phyloP scores from a whole-genome alignment of 2,329 filamentous ascomycete genomes.

The Calonectria hawksworthii region DNA sequence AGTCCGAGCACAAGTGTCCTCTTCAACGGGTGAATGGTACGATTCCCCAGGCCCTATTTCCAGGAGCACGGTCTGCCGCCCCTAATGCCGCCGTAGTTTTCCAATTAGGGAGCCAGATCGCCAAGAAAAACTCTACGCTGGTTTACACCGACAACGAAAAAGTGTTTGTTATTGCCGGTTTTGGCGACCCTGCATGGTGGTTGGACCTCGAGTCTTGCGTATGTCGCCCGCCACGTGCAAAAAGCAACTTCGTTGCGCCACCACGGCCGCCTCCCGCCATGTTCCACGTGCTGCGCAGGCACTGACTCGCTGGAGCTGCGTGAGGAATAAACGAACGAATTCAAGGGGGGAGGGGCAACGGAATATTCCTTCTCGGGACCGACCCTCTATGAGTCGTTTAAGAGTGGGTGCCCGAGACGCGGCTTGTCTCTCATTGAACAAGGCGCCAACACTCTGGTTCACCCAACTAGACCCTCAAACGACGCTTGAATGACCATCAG shows the following conservation, averaged over 20 bases:
- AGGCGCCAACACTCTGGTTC: constrained; percentile 1
- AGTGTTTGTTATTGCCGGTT: not conserved
- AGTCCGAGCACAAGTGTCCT: constrained; percentile 26
- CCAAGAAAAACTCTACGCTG: not conserved
- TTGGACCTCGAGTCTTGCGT: not conserved
- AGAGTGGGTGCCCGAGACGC: not conserved
- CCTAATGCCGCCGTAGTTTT: not conserved
- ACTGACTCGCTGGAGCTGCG: not conserved
- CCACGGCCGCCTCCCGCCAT: not conserved
- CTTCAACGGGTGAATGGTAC: constrained; percentile 13
- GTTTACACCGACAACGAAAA: not conserved
- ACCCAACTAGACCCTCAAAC: not conserved
- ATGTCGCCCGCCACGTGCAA: not conserved
- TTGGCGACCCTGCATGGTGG: not conserved
- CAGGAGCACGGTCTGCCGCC: not conserved
- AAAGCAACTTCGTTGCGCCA: not conserved
- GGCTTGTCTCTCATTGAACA: not conserved
- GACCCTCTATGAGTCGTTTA: not conserved
- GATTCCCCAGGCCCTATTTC: constrained; percentile 10
- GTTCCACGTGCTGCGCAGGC: not conserved
- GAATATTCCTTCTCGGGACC: constrained; percentile 3
- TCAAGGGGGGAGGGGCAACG: not conserved
- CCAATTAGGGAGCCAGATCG: not conserved
- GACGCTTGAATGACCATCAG: not conserved
- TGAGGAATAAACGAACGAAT: not conserved